Evolutionary conservation across 345 rosid species (phyloP).

Genomic region (Citrus trifoliata): DNA sequence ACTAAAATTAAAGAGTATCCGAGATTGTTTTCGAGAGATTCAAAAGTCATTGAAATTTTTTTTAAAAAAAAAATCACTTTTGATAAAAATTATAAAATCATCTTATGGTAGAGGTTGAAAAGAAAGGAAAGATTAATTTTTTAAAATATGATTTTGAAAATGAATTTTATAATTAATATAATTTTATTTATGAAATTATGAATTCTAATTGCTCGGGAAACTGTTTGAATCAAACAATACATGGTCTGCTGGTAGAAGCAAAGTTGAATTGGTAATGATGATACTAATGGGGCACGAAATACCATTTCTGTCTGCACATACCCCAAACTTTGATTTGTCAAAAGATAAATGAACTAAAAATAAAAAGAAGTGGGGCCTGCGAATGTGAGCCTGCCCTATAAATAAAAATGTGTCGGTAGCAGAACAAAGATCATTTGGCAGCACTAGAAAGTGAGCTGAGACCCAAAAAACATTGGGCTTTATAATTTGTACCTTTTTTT

Average conservation of each 20-base stretch:
- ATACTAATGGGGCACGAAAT: background rate
- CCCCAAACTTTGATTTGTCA: background rate
- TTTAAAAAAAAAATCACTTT: rapidly evolving
- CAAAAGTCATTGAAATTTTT: too few relatives aligned
- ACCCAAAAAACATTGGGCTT: conserved; percentile 8
- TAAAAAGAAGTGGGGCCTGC: background rate
- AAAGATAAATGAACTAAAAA: too few relatives aligned
- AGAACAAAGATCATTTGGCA: background rate
- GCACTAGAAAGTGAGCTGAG: background rate
- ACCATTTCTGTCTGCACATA: background rate
- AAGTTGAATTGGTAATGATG: background rate
- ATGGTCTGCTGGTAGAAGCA: background rate
- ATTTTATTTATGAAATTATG: too few relatives aligned
- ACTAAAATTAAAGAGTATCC: too few relatives aligned
- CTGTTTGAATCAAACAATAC: background rate
- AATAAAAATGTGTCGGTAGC: background rate
- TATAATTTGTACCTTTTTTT: too few relatives aligned
- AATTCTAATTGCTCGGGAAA: background rate
- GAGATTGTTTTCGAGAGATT: too few relatives aligned
- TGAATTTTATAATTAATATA: too few relatives aligned
- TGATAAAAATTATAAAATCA: too few relatives aligned
- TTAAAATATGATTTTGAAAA: too few relatives aligned
- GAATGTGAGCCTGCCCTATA: background rate
- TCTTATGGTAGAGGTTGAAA: rapidly evolving
- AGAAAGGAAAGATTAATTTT: rapidly evolving